A percentile compares a stretch with the other conserved stretches of the same genome.
phyloP scores from a whole-genome alignment of 106 monocot genomes.

The Dioscorea dumetorum region DNA sequence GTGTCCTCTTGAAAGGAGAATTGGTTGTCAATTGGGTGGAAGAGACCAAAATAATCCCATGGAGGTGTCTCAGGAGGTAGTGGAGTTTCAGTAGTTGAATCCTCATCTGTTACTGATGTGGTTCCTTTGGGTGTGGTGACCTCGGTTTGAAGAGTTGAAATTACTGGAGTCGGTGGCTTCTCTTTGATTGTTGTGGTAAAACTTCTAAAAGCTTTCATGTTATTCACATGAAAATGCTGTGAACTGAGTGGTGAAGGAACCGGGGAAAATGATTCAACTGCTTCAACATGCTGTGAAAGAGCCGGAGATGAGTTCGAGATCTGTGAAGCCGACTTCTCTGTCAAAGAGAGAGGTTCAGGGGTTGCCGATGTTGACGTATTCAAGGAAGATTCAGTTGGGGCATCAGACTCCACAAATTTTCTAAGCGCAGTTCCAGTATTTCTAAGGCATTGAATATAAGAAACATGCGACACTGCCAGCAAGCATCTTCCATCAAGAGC shows the following conservation, averaged over 20 bases:
- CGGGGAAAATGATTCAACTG: constrained; percentile 44
- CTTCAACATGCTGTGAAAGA: constrained; percentile 36
- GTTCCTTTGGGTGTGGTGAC: constrained; percentile 13
- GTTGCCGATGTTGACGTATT: constrained; percentile 68
- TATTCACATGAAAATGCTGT: constrained; percentile 53
- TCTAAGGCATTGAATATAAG: constrained; percentile 78
- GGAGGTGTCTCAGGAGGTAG: constrained; percentile 30
- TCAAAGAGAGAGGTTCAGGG: constrained; percentile 38
- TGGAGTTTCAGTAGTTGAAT: constrained; percentile 25
- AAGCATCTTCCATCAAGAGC: constrained; percentile 74
- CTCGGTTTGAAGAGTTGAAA: constrained; percentile 27
- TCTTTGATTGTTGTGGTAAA: constrained; percentile 50
- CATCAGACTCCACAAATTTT: constrained; percentile 63
- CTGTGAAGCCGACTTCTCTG: constrained; percentile 47
- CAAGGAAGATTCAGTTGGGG: constrained; percentile 44
- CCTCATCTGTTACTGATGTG: constrained; percentile 26
- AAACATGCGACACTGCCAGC: constrained; percentile 64
- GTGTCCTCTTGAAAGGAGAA: constrained; percentile 53
- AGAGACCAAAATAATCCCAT: constrained; percentile 89
- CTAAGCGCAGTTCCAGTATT: constrained; percentile 67
- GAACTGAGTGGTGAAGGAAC: constrained; percentile 44
- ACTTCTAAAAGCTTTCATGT: constrained; percentile 59
- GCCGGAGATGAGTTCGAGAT: constrained; percentile 60
- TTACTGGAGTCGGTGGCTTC: constrained; percentile 36
- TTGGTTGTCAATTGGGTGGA: constrained; percentile 61